Conservation (phyloP, 352 stramenopile species). For the Phytophthora fragariaefolia region DNA sequence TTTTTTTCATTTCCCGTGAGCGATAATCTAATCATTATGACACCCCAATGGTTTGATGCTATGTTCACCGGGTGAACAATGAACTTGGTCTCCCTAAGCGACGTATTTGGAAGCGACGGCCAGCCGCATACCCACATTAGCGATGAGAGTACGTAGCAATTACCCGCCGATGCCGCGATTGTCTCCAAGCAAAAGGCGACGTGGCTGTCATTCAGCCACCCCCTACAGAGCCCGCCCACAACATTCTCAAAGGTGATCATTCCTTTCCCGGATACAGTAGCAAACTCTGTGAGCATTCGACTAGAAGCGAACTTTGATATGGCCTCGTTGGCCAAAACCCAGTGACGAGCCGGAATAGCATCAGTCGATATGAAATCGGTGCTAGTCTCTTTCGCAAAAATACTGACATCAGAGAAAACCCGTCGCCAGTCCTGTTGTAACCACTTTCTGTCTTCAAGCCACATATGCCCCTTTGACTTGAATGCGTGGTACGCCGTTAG, state of each 20-base stretch:
- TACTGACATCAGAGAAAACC: too few species aligned
- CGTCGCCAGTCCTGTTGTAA: too few species aligned
- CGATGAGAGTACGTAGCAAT: too few species aligned
- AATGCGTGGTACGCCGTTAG: too few species aligned
- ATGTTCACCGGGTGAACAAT: constrained; percentile 10
- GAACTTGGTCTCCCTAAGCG: constrained; percentile 1
- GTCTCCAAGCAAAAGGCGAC: too few species aligned
- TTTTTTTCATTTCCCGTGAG: too few species aligned
- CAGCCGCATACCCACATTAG: not conserved
- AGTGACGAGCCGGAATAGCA: not conserved
- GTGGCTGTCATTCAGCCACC: too few species aligned
- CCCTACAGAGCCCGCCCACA: constrained; percentile 13
- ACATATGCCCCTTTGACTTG: too few species aligned
- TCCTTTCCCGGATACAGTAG: not conserved
- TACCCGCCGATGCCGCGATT: too few species aligned
- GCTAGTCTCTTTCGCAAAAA: not conserved
- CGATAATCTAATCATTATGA: constrained; percentile 5
- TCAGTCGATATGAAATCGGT: not conserved
- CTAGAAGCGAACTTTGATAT: constrained; percentile 11
- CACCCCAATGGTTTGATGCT: constrained; percentile 11
- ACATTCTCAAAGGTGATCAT: constrained; percentile 9
- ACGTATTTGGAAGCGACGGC: not conserved
- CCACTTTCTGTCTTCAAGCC: too few species aligned
- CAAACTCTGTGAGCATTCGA: constrained; percentile 1
- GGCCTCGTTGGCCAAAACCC: constrained; percentile 1